Base-by-base conservation (phyloP, 2,329 filamentous ascomycete species). In the Myriosclerotinia curreyana region DNA sequence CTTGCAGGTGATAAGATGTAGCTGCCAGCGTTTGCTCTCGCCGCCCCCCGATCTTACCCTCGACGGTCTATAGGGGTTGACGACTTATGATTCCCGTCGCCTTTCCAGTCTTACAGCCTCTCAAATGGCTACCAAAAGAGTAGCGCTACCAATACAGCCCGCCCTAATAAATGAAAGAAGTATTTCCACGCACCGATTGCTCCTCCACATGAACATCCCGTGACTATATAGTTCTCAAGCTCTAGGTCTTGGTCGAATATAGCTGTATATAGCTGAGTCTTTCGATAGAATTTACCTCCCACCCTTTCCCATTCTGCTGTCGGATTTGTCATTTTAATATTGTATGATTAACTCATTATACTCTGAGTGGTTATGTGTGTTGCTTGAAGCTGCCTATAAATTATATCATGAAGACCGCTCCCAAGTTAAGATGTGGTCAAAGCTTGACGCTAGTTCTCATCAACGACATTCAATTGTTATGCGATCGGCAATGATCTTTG, bases 201-300 rank as follows among this genome's bases (percentile, higher is more conserved):
- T 73, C 95, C 95, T 72, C 90, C 92, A 77, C 95, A 97, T 31
- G 92, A 92, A 75, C 95, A 96, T 74, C 93, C 95, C 65, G 89
- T 88, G 73, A 97, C 88, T 73, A 94, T 83, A 79, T 96, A 96
- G 80, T 95, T 96, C 80, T 97, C 93, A 70, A 99, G 85, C 79
- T 99, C 93, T 67, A 97, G 82, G 75, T 96, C 92, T 74, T 90
- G 86, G 77, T 96, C 92, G 76, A 98, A 99, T 69, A 98, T 85
- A 69, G 88, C 90, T 66, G 92, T 93, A 81, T 98, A 99, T 66
- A 96, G 86, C 77, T 94, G 90, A 64, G 91, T 88, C 80, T 96
- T 97, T 76, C 94, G 91, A 80, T 98, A 99, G 82, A 96, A 98
- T 73, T 86, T 89, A 77, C 96, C 90, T 75, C 92, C 95, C 70